phyloP scores from a whole-genome alignment of 129 eudicot species.

The Scalesia atractyloides region DNA sequence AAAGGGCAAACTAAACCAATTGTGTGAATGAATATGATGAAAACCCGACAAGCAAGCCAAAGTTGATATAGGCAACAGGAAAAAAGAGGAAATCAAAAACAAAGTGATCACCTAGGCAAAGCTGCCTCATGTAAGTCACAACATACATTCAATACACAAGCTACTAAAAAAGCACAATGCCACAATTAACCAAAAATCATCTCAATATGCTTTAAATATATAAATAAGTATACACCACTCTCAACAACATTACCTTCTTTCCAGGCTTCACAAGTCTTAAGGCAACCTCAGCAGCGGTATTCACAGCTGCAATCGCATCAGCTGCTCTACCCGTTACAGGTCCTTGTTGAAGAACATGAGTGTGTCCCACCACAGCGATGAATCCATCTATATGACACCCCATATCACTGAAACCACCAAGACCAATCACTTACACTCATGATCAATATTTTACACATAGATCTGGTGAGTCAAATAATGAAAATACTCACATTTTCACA shows the following conservation, averaged over 20 bases:
- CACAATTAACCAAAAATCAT: neutral
- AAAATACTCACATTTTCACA: slow-evolving; percentile 67
- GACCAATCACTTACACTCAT: neutral
- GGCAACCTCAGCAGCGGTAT: slow-evolving; percentile 98
- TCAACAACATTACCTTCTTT: slow-evolving; percentile 60
- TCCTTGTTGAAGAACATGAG: slow-evolving; percentile 81
- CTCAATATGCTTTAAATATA: neutral
- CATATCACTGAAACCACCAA: slow-evolving; percentile 64
- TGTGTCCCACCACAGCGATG: slow-evolving; percentile 88
- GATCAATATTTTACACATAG: neutral
- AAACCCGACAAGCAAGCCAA: slow-evolving; percentile 24
- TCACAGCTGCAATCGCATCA: slow-evolving; percentile 97
- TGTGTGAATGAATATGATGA: neutral
- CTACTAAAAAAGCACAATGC: neutral
- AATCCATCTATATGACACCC: slow-evolving; percentile 98
- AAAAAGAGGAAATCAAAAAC: slow-evolving; percentile 63
- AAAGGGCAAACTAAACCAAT: slow-evolving; percentile 25
- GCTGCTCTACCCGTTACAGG: slow-evolving; percentile 92
- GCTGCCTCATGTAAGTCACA: slow-evolving; percentile 39
- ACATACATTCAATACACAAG: neutral
- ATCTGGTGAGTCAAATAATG: neutral
- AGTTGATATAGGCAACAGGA: slow-evolving; percentile 75
- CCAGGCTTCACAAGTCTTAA: slow-evolving; percentile 94
- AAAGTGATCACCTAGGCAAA: slow-evolving; percentile 79
- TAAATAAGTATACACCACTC: neutral